A percentile compares a stretch with the other conserved stretches of the same genome.
These are phyloP conservation scores for Alliaria petiolata DNA, from an alignment of 345 rosid species.

Conservation along the genomic window DNA sequence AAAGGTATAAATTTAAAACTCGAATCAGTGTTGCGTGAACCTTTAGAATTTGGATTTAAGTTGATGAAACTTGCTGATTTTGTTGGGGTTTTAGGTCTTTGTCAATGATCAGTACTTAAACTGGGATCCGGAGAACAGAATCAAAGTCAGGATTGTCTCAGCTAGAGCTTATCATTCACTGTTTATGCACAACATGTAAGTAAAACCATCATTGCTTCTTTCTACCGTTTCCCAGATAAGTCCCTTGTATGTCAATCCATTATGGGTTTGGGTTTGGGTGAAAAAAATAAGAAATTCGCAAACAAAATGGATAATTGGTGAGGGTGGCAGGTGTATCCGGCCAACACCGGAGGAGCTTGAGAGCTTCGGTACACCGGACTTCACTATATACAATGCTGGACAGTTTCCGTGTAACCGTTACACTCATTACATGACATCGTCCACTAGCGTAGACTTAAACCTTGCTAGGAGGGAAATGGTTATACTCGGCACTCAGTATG, in stretches of 20 bases:
- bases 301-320: conserved; percentile 59
- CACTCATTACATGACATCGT: conserved; percentile 98
- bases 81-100: conserved; percentile 53
- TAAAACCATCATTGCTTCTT: neutral
- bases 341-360: conserved; percentile 97
- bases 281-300: conserved; percentile 37
- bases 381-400: conserved; percentile 98
- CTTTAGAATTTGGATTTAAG: neutral
- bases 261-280: conserved; percentile 9
- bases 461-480: conserved; percentile 97
- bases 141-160: conserved; percentile 97
- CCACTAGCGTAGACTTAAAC: conserved; percentile 94
- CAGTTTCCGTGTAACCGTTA: conserved; percentile 98
- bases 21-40: neutral
- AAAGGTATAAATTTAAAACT: conserved; percentile 43
- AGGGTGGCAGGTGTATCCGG: conserved; percentile 98
- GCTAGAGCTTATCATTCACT: conserved; percentile 98
- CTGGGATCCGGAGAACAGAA: conserved; percentile 86
- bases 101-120: conserved; percentile 92
- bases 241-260: conserved; percentile 9
- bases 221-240: conserved; percentile 34
- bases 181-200: conserved; percentile 99
- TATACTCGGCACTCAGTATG: conserved; percentile 96
- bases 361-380: conserved; percentile 97
- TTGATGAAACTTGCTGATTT: neutral